These are phyloP conservation scores for Aspergillus panamensis DNA, from an alignment of 495 filamentous ascomycete genomes.

Conservation along the genomic window DNA sequence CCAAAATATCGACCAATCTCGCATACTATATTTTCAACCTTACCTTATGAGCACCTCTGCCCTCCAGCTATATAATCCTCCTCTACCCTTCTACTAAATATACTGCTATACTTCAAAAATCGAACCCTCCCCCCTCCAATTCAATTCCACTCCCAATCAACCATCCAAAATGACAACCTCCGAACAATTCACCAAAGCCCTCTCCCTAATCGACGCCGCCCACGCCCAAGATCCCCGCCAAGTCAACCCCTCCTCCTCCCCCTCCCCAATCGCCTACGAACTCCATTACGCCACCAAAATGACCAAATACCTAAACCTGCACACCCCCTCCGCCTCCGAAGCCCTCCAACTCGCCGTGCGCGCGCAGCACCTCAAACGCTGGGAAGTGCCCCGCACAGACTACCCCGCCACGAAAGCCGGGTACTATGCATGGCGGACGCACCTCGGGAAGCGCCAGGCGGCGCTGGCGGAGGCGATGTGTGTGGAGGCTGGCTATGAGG, in stretches of 20 bases:
- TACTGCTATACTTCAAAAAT: neutral
- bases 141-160: too few species aligned
- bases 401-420: slow-evolving; percentile 68
- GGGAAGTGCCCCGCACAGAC: slow-evolving; percentile 68
- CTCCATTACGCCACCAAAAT: slow-evolving; percentile 76
- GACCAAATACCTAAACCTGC: slow-evolving; percentile 61
- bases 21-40: neutral
- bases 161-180: slow-evolving; percentile 13
- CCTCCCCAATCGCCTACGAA: slow-evolving; percentile 57
- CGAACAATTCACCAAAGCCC: slow-evolving; percentile 42
- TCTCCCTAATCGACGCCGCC: slow-evolving; percentile 65
- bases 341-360: slow-evolving; percentile 68
- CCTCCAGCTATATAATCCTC: neutral
- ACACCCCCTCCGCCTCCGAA: slow-evolving; percentile 55
- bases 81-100: neutral
- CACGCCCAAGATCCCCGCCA: slow-evolving; percentile 65
- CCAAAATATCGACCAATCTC: neutral
- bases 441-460: slow-evolving; percentile 67
- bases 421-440: slow-evolving; percentile 72
- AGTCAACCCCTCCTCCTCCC: slow-evolving; percentile 20
- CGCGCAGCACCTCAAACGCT: slow-evolving; percentile 78
- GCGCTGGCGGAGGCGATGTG: slow-evolving; percentile 55
- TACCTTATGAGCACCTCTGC: neutral
- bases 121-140: neutral
- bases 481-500: slow-evolving; percentile 45